Conservation (phyloP, 768 basidiomycete species). For the Suillus bovinus region DNA sequence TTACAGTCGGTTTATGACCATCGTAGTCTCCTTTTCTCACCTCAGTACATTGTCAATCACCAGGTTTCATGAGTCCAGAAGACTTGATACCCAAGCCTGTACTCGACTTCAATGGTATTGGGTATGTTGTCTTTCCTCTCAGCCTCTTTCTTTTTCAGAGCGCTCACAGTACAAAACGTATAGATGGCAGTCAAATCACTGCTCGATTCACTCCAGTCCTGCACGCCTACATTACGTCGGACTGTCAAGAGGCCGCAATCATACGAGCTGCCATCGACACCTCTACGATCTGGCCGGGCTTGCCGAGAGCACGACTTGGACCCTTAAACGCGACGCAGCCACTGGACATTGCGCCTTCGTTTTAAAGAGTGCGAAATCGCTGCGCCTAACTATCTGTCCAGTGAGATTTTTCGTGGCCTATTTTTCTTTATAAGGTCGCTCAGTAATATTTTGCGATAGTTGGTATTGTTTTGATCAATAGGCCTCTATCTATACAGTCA, state of each 20-base stretch:
- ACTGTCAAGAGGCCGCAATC: conserved; percentile 6
- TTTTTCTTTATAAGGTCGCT: background rate
- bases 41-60: too few species aligned
- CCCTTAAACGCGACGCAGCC: background rate
- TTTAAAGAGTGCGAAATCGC: background rate
- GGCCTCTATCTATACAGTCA: background rate
- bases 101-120: background rate
- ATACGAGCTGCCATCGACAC: background rate
- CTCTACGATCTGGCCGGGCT: background rate
- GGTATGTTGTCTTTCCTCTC: background rate
- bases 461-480: background rate
- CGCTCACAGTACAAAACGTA: background rate
- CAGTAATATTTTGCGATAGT: background rate
- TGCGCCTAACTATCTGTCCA: background rate
- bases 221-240: conserved; percentile 4
- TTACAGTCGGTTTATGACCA: background rate
- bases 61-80: background rate
- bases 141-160: background rate
- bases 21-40: too few species aligned
- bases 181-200: background rate
- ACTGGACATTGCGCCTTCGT: background rate
- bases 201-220: conserved; percentile 1
- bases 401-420: background rate
- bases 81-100: background rate
- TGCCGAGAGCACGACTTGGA: conserved; percentile 1